Evolutionary conservation across 2,329 filamentous ascomycete genomes (phyloP).

Genomic region (Coniochaeta hoffmannii): DNA sequence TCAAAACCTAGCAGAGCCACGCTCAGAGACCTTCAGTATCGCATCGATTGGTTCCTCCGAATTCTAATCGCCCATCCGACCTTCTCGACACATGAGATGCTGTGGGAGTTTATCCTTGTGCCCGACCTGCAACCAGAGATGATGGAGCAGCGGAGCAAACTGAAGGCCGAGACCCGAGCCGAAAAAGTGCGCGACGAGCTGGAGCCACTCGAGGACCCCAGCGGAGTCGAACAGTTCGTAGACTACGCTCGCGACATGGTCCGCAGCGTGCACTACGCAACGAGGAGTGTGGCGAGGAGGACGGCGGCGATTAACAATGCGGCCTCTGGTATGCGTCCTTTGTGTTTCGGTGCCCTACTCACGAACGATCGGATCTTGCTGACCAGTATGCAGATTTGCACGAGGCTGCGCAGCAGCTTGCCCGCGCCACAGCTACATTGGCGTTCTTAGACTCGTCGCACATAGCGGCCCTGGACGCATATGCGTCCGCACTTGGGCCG

Average conservation of each 20-base stretch:
- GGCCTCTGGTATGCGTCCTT: conserved; percentile 40
- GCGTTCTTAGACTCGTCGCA: conserved; percentile 63
- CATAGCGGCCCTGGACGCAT: conserved; percentile 63
- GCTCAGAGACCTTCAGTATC: conserved; percentile 78
- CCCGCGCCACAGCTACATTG: conserved; percentile 44
- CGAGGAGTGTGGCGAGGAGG: conserved; percentile 72
- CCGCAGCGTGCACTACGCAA: conserved; percentile 74
- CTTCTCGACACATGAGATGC: conserved; percentile 90
- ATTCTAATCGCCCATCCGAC: conserved; percentile 84
- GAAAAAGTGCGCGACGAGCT: conserved; percentile 88
- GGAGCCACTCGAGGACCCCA: conserved; percentile 72
- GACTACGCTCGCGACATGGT: conserved; percentile 87
- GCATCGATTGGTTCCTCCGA: conserved; percentile 81
- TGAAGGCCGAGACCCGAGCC: conserved; percentile 74
- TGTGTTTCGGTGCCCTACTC: neutral
- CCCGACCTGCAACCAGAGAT: conserved; percentile 85
- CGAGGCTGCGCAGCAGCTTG: conserved; percentile 53
- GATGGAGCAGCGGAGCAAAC: conserved; percentile 79
- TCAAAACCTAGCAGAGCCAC: conserved; percentile 84
- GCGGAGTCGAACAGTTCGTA: conserved; percentile 89
- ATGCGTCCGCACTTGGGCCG: conserved; percentile 57
- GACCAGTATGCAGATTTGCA: conserved; percentile 50
- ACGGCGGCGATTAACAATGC: conserved; percentile 66
- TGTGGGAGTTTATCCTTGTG: conserved; percentile 98
- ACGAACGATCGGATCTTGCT: conserved; percentile 15